Conservation (phyloP, 1,284 basidiomycete genomes). For the Ustilago hordei region DNA sequence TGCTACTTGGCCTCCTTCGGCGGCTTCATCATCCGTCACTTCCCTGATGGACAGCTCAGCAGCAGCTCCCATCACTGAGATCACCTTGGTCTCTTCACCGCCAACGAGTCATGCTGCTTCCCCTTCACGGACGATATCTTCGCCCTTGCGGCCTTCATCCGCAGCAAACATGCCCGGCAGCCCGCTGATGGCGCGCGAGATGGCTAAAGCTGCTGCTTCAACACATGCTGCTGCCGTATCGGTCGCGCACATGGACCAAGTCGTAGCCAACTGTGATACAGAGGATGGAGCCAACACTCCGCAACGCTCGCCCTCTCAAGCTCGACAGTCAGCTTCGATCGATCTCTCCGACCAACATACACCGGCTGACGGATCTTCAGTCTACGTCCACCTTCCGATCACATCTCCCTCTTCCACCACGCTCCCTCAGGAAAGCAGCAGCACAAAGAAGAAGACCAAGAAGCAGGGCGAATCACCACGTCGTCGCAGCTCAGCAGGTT, state of each 20-base stretch:
- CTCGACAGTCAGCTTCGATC: background rate
- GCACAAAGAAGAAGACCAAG: conserved; percentile 17
- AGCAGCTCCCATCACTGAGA: conserved; percentile 24
- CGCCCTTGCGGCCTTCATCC: conserved; percentile 23
- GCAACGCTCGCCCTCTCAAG: conserved; percentile 9
- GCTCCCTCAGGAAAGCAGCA: conserved; percentile 6
- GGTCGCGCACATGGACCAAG: conserved; percentile 3
- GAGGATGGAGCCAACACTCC: conserved; percentile 21
- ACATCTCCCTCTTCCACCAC: conserved; percentile 9
- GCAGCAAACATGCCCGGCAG: conserved; percentile 14
- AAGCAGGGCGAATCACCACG: conserved; percentile 14
- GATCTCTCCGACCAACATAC: background rate
- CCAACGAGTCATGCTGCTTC: conserved; percentile 34
- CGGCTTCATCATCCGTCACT: conserved; percentile 21
- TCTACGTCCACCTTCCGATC: conserved; percentile 33
- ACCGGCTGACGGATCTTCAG: background rate
- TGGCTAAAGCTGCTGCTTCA: conserved; percentile 1
- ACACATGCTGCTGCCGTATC: background rate
- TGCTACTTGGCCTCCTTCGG: conserved; percentile 33
- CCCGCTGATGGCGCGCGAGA: background rate
- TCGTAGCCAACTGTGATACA: conserved; percentile 25
- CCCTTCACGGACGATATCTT: conserved; percentile 12
- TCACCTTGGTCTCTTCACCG: conserved; percentile 33
- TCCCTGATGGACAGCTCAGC: conserved; percentile 31
- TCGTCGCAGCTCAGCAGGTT: conserved; percentile 21